These are phyloP conservation scores for Pythium monospermum DNA, from an alignment of 352 stramenopile genomes.

Conservation along the genomic window DNA sequence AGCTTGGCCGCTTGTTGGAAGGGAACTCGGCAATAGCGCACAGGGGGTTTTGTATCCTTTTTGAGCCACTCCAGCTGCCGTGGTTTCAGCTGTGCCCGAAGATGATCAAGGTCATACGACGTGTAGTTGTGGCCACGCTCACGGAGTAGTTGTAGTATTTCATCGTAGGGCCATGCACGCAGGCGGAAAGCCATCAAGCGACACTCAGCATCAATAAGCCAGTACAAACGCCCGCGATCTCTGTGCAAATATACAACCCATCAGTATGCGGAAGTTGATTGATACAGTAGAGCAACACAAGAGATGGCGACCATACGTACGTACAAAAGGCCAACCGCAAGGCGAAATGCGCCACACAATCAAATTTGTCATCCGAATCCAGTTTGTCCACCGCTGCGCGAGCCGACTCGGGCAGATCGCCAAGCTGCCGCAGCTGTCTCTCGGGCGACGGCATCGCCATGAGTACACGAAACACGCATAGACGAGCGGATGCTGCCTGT, in stretches of 20 bases:
- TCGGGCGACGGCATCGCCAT: not conserved
- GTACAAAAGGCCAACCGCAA: conserved; percentile 19
- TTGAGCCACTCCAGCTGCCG: conserved; percentile 3
- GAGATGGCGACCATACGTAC: conserved; percentile 13
- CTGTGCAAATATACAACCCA: conserved; percentile 19
- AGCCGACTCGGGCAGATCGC: conserved; percentile 9
- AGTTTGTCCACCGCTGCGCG: conserved; percentile 5
- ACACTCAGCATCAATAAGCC: conserved; percentile 48
- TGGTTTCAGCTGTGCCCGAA: not conserved
- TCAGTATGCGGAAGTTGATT: not conserved
- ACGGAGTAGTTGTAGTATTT: conserved; percentile 20
- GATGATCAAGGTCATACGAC: too few species aligned
- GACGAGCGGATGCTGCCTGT: conserved; percentile 67
- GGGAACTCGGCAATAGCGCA: conserved; percentile 11
- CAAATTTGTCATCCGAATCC: conserved; percentile 13
- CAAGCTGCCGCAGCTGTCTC: conserved; percentile 3
- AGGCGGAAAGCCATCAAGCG: not conserved
- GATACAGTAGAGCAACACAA: not conserved
- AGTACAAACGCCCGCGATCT: conserved; percentile 35
- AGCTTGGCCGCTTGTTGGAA: conserved; percentile 24
- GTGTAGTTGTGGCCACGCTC: not conserved
- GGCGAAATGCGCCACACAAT: conserved; percentile 17
- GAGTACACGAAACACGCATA: conserved; percentile 40
- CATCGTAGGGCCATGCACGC: not conserved
- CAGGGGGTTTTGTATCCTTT: not conserved